Evolutionary conservation across 1,284 basidiomycete species (phyloP).

Genomic region (Trametes versicolor): DNA sequence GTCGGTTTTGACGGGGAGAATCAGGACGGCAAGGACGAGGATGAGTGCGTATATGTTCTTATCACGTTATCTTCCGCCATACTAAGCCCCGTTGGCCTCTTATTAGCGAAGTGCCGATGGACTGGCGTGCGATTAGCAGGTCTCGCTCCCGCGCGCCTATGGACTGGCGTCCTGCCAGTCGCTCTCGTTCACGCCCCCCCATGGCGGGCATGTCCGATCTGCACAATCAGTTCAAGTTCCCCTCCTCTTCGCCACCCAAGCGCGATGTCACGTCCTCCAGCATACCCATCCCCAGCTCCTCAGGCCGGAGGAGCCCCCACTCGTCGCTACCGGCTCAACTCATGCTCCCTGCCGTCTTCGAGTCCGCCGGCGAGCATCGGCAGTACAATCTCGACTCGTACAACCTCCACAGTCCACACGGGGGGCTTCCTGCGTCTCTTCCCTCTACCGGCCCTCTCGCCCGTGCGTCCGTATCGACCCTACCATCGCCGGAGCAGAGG

Average conservation of each 20-base stretch:
- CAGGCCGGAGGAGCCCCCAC: conserved; percentile 61
- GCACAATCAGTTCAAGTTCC: conserved; percentile 47
- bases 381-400: conserved; percentile 44
- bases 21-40: conserved; percentile 72
- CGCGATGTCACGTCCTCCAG: conserved; percentile 49
- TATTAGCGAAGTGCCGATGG: conserved; percentile 69
- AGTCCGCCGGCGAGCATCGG: conserved; percentile 50
- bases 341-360: conserved; percentile 61
- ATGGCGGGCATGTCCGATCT: conserved; percentile 52
- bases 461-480: conserved; percentile 51
- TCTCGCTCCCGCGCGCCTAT: conserved; percentile 92
- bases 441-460: conserved; percentile 67
- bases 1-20: conserved; percentile 82
- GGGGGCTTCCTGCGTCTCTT: conserved; percentile 73
- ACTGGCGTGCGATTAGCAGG: conserved; percentile 93
- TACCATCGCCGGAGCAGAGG: conserved; percentile 56
- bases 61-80: conserved; percentile 41
- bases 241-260: conserved; percentile 46
- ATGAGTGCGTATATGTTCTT: conserved; percentile 69
- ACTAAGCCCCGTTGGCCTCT: conserved; percentile 38
- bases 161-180: conserved; percentile 82
- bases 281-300: conserved; percentile 62
- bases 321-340: conserved; percentile 39
- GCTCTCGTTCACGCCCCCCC: conserved; percentile 77
- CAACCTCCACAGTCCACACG: conserved; percentile 58